A percentile compares a stretch with the other conserved stretches of the same genome.
phyloP scores from a whole-genome alignment of 345 rosid species.

The Lepidium sativum region DNA sequence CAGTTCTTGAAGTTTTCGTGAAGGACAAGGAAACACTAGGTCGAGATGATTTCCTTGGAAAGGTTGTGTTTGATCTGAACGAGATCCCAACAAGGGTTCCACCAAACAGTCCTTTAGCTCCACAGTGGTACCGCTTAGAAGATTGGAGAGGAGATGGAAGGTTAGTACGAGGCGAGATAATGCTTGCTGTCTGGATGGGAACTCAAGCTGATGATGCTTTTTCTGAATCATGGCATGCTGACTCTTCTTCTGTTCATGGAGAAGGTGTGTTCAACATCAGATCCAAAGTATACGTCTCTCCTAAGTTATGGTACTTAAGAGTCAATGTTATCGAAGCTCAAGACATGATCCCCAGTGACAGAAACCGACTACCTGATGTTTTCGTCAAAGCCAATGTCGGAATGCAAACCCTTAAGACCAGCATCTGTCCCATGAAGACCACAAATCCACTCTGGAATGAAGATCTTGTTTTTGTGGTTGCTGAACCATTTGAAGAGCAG shows the following conservation, averaged over 20 bases:
- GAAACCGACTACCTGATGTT: slow-evolving; percentile 56
- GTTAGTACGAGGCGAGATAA: slow-evolving; percentile 65
- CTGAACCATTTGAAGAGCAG: slow-evolving; percentile 94
- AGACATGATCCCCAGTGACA: slow-evolving; percentile 58
- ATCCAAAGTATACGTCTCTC: slow-evolving; percentile 80
- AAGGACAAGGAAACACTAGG: slow-evolving; percentile 69
- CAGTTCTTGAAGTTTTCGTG: slow-evolving; percentile 58
- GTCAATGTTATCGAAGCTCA: slow-evolving; percentile 88
- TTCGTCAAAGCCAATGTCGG: slow-evolving; percentile 76
- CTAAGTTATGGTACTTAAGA: slow-evolving; percentile 79
- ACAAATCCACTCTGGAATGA: slow-evolving; percentile 70
- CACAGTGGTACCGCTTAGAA: slow-evolving; percentile 82
- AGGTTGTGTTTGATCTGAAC: slow-evolving; percentile 62
- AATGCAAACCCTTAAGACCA: slow-evolving; percentile 64
- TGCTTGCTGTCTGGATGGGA: slow-evolving; percentile 97
- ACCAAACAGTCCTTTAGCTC: slow-evolving; percentile 91
- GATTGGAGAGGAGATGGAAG: slow-evolving; percentile 65
- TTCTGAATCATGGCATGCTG: slow-evolving; percentile 77
- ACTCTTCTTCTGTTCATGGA: slow-evolving; percentile 60
- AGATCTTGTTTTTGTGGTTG: slow-evolving; percentile 77
- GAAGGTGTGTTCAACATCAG: slow-evolving; percentile 54
- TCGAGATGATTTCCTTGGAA: slow-evolving; percentile 70
- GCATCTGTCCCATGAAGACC: slow-evolving; percentile 38
- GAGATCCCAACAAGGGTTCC: slow-evolving; percentile 90
- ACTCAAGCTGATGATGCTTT: slow-evolving; percentile 93